These are phyloP conservation scores for Ophiostoma sp. DNA, from an alignment of 2,329 filamentous ascomycete species.

Conservation along the genomic window DNA sequence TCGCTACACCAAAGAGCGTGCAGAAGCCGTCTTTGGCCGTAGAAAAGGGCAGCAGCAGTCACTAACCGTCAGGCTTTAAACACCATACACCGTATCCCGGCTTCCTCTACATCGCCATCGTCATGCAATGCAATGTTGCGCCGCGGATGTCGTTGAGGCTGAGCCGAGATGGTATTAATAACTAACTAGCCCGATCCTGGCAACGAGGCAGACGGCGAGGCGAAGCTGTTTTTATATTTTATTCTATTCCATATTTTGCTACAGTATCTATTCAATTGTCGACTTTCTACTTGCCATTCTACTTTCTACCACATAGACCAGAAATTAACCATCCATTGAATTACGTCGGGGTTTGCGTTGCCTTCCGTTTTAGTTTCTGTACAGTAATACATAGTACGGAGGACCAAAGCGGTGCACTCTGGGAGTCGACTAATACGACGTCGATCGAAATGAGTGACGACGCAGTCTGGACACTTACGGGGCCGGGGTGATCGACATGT, in stretches of 20 bases:
- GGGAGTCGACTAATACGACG: not conserved
- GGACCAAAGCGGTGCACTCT: not conserved
- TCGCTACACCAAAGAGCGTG: not conserved
- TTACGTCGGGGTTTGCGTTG: constrained; percentile 6
- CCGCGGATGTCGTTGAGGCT: not conserved
- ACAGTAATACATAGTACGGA: not conserved
- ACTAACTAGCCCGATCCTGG: constrained; percentile 1
- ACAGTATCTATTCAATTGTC: not conserved
- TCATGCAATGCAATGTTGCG: not conserved
- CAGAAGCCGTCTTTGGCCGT: too few relatives aligned
- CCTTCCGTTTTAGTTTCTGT: not conserved
- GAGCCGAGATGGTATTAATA: not conserved
- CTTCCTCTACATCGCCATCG: not conserved
- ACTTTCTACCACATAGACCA: too few relatives aligned
- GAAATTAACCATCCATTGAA: not conserved
- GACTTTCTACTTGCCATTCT: too few relatives aligned
- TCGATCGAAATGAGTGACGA: constrained; percentile 10
- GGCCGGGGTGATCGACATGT: not conserved
- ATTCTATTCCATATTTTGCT: not conserved
- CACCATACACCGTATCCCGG: not conserved
- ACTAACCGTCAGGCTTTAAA: too few relatives aligned
- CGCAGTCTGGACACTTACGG: not conserved
- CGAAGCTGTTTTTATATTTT: constrained; percentile 17
- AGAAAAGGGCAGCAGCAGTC: too few relatives aligned
- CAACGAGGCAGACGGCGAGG: constrained; percentile 22